Percentiles rank a stretch among this genome's conserved stretches.
These are phyloP conservation scores for Kodamaea plutei DNA, from an alignment of 1,139 yeast species.

Conservation along the genomic window DNA sequence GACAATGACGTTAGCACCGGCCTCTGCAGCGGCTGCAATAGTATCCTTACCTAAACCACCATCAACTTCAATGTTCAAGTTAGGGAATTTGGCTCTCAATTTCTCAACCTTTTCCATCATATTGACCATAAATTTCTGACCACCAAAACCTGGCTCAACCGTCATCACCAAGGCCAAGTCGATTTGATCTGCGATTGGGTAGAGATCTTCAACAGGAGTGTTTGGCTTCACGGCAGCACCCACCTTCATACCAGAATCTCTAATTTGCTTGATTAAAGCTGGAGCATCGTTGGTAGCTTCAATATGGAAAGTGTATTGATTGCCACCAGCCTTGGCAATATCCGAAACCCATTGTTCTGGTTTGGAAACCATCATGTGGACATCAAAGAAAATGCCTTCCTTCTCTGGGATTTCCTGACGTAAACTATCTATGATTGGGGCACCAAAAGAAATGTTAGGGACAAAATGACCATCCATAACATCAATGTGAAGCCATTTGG, in stretches of 20 bases:
- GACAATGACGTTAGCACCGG: slow-evolving; percentile 97
- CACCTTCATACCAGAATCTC: slow-evolving; percentile 79
- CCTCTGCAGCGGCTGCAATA: slow-evolving; percentile 78
- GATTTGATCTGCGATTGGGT: slow-evolving; percentile 67
- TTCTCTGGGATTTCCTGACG: slow-evolving; percentile 70
- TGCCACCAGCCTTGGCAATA: slow-evolving; percentile 93
- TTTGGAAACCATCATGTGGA: slow-evolving; percentile 97
- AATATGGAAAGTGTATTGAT: slow-evolving; percentile 92
- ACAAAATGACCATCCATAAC: slow-evolving; percentile 99
- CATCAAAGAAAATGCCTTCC: slow-evolving; percentile 75
- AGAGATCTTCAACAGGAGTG: slow-evolving; percentile 82
- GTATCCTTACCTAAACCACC: slow-evolving; percentile 93
- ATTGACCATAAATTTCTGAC: slow-evolving; percentile 90
- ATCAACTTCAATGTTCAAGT: slow-evolving; percentile 88
- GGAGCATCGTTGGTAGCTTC: slow-evolving; percentile 86
- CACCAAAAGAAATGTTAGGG: slow-evolving; percentile 92
- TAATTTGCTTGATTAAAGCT: slow-evolving; percentile 70
- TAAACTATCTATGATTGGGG: slow-evolving; percentile 79
- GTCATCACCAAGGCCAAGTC: slow-evolving; percentile 98
- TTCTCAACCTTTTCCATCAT: slow-evolving; percentile 94
- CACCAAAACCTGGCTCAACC: slow-evolving; percentile 98
- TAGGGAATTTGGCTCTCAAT: slow-evolving; percentile 69
- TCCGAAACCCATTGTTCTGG: slow-evolving; percentile 96
- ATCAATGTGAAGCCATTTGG: slow-evolving; percentile 97
- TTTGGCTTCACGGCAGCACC: slow-evolving; percentile 95